Percentiles rank a stretch among this genome's conserved stretches.
Conservation (phyloP, 805 yeast species). For the Vanderwaltozyma polyspora region DNA sequence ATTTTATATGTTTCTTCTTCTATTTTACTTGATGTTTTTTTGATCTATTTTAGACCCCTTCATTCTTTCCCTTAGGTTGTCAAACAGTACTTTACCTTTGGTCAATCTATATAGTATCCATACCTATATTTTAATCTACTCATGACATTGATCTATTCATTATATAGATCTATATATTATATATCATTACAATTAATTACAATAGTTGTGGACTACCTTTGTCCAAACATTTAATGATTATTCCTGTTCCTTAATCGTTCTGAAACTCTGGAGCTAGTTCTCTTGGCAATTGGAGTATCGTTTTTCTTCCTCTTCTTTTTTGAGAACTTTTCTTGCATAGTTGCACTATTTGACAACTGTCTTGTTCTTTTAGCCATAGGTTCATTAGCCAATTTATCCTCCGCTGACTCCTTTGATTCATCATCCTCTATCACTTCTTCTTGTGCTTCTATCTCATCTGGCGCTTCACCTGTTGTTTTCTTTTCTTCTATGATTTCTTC, state of each 20-base stretch:
- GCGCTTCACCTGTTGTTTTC: constrained; percentile 5
- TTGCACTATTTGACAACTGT: neutral
- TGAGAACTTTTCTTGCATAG: constrained; percentile 8
- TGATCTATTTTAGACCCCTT: too few species aligned
- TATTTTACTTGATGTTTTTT: too few species aligned
- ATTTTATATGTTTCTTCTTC: too few species aligned
- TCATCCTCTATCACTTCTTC: constrained; percentile 51
- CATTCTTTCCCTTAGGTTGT: too few species aligned
- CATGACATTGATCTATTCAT: too few species aligned
- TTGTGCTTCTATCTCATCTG: constrained; percentile 21
- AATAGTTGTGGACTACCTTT: too few species aligned
- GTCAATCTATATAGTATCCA: too few species aligned
- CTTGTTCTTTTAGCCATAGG: constrained; percentile 20
- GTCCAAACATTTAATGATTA: constrained; percentile 5
- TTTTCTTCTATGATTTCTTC: constrained; percentile 1
- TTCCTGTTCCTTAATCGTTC: constrained; percentile 22
- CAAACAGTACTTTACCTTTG: too few species aligned
- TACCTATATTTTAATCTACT: too few species aligned
- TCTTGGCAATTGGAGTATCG: constrained; percentile 3
- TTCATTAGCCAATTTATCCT: constrained; percentile 1
- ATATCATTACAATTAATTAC: too few species aligned
- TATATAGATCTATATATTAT: too few species aligned
- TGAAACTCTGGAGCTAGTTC: constrained; percentile 17
- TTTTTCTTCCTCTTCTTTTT: constrained; percentile 10
- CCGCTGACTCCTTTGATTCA: neutral